These are phyloP conservation scores for Pleurotus tuoliensis DNA, from an alignment of 768 basidiomycete species.

Conservation along the genomic window DNA sequence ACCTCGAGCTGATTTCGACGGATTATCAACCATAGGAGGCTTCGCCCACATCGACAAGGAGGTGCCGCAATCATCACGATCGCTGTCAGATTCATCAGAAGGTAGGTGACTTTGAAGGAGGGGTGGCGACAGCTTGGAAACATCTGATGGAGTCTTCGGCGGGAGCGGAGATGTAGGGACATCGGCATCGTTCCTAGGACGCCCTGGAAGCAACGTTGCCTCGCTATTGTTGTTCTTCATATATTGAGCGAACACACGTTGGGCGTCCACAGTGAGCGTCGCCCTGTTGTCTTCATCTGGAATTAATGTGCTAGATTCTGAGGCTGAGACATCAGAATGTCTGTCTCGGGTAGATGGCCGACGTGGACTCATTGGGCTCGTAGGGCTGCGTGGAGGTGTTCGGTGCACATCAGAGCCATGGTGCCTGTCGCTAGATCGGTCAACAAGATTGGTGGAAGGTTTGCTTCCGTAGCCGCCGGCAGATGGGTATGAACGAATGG, in stretches of 20 bases:
- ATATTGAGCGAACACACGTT: neutral
- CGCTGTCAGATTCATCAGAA: slow-evolving; percentile 49
- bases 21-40: slow-evolving; percentile 28
- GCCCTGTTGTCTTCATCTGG: neutral
- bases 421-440: slow-evolving; percentile 31
- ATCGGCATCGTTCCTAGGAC: slow-evolving; percentile 4
- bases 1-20: slow-evolving; percentile 26
- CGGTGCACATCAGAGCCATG: slow-evolving; percentile 40
- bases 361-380: slow-evolving; percentile 46
- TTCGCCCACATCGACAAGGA: slow-evolving; percentile 34
- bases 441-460: slow-evolving; percentile 27
- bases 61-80: slow-evolving; percentile 37
- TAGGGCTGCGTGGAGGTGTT: slow-evolving; percentile 61
- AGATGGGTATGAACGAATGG: slow-evolving; percentile 27
- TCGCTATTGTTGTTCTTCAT: slow-evolving; percentile 2
- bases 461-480: slow-evolving; percentile 25
- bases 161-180: slow-evolving; percentile 6
- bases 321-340: slow-evolving; percentile 4
- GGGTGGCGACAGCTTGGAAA: neutral
- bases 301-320: neutral
- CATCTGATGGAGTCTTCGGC: slow-evolving; percentile 1
- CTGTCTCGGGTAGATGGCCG: slow-evolving; percentile 28
- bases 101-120: slow-evolving; percentile 10
- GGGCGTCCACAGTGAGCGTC: neutral
- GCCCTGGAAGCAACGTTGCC: neutral